phyloP scores from a whole-genome alignment of 805 yeast genomes.

The Teunomyces barrocoloradensis region DNA sequence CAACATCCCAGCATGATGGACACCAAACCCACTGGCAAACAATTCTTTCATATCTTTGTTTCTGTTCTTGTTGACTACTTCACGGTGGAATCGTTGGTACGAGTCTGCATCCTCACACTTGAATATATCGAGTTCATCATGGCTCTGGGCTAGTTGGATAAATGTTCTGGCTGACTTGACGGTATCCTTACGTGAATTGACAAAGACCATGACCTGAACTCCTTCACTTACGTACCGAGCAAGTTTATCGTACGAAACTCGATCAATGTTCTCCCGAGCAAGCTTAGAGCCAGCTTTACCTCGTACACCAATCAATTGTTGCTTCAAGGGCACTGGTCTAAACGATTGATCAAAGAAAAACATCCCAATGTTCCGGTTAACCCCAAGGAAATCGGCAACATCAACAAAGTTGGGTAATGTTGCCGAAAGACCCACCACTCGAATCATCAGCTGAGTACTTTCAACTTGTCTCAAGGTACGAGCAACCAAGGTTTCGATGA shows the following conservation, averaged over 20 bases:
- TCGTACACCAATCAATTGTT: conserved; percentile 79
- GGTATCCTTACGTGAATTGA: conserved; percentile 93
- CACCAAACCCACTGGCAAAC: conserved; percentile 79
- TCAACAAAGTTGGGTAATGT: conserved; percentile 89
- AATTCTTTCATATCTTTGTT: conserved; percentile 80
- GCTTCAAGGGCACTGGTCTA: conserved; percentile 91
- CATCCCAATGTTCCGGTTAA: conserved; percentile 86
- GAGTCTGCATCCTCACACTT: conserved; percentile 23
- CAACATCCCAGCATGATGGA: conserved; percentile 97
- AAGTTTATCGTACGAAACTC: conserved; percentile 72
- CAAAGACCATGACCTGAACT: conserved; percentile 94
- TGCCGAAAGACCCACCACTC: conserved; percentile 93
- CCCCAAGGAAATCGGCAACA: conserved; percentile 93
- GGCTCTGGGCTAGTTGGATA: conserved; percentile 62
- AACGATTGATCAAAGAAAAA: conserved; percentile 91
- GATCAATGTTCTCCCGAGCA: conserved; percentile 71
- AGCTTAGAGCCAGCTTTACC: conserved; percentile 81
- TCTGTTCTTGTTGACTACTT: conserved; percentile 63
- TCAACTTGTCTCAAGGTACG: conserved; percentile 94
- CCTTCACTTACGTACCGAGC: conserved; percentile 64
- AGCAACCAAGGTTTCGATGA: conserved; percentile 91
- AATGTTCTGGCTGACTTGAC: conserved; percentile 75
- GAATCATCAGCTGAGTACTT: conserved; percentile 86
- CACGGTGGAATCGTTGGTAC: conserved; percentile 52
- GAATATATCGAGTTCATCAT: conserved; percentile 55